A percentile compares a stretch with the other conserved stretches of the same genome.
phyloP scores from a whole-genome alignment of 78 protist species.

The Protostelium mycophagum region DNA sequence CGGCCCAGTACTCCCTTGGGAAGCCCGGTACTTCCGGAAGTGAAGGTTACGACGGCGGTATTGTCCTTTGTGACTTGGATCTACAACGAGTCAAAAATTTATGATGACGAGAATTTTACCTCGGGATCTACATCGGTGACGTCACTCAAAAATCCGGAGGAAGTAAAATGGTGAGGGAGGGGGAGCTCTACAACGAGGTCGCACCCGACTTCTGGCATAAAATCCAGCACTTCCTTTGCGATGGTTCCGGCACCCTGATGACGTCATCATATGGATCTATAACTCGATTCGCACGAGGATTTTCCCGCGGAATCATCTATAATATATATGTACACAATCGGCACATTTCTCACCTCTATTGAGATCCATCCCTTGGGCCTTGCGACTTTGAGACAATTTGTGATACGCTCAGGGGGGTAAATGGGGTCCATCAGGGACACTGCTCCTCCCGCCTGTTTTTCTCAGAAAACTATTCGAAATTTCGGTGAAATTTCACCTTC shows the following conservation, averaged over 20 bases:
- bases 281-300: too few relatives aligned
- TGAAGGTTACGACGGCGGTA: conserved; percentile 62
- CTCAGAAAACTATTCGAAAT: too few relatives aligned
- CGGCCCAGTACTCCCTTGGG: conserved; percentile 65
- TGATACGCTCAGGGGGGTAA: conserved; percentile 66
- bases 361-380: conserved; percentile 11
- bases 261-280: conserved; percentile 12
- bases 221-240: conserved; percentile 12
- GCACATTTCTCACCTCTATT: background rate
- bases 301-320: too few relatives aligned
- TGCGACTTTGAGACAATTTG: conserved; percentile 34
- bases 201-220: conserved; percentile 1
- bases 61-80: background rate
- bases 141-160: background rate
- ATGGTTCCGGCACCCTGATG: conserved; percentile 28
- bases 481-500: too few relatives aligned
- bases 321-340: too few relatives aligned
- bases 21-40: conserved; percentile 61
- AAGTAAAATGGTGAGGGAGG: background rate
- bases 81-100: background rate
- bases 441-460: conserved; percentile 72
- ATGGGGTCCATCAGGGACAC: conserved; percentile 71
- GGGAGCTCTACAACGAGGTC: background rate
- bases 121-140: background rate
- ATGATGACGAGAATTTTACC: conserved; percentile 1